These are phyloP conservation scores for Alternaria brassicae DNA, from an alignment of 2,329 filamentous ascomycete genomes.

Conservation along the genomic window DNA sequence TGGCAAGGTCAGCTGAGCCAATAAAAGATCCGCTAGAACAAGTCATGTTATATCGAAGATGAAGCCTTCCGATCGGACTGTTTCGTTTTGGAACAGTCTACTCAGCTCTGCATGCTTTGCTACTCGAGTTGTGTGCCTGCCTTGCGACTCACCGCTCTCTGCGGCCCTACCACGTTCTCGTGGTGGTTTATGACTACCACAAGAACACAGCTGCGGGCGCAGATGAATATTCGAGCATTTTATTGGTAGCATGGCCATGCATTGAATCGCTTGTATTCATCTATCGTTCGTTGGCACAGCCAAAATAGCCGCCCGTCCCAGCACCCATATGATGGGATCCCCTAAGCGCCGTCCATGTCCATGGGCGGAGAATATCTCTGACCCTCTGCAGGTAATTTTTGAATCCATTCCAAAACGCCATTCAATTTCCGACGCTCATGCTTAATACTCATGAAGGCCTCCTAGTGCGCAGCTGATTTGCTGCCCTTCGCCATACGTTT, in stretches of 20 bases:
- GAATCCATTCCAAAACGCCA: conserved; percentile 10
- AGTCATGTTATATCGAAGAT: not conserved
- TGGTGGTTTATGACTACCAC: not conserved
- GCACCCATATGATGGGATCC: conserved; percentile 7
- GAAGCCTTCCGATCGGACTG: not conserved
- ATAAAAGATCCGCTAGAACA: conserved; percentile 7
- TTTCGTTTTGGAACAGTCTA: not conserved
- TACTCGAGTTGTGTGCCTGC: not conserved
- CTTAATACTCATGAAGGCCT: not conserved
- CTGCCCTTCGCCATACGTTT: conserved; percentile 53
- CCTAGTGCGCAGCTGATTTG: conserved; percentile 12
- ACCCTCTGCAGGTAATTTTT: conserved; percentile 5
- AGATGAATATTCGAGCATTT: not conserved
- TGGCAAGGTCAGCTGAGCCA: conserved; percentile 16
- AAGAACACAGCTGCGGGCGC: not conserved
- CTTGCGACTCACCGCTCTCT: not conserved
- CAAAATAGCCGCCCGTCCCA: conserved; percentile 10
- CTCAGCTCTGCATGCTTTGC: not conserved
- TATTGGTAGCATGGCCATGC: not conserved
- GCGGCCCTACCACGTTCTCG: not conserved
- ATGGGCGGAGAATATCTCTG: not conserved
- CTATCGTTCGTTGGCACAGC: conserved; percentile 8
- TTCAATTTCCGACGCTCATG: not conserved
- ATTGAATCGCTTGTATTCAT: conserved; percentile 12
- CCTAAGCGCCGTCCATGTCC: conserved; percentile 15